These are phyloP conservation scores for Erodium texanum DNA, from an alignment of 441 rosid genomes.

Conservation along the genomic window DNA sequence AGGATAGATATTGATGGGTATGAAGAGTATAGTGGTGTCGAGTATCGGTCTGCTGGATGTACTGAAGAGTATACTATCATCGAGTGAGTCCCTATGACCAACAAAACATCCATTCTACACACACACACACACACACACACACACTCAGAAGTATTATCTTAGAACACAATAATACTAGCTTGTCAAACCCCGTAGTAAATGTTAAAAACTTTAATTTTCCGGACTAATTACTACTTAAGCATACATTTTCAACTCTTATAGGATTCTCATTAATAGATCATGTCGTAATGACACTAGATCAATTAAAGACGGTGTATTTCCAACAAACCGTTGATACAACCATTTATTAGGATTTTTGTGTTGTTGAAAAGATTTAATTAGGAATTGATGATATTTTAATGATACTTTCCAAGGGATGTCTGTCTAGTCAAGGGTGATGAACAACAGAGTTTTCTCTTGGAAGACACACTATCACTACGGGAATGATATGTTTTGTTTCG, in stretches of 20 bases:
- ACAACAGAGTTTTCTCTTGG: no score
- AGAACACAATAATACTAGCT: background rate
- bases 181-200: background rate
- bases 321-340: background rate
- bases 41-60: constrained; percentile 90
- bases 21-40: constrained; percentile 85
- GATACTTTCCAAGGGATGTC: background rate
- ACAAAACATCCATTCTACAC: background rate
- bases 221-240: background rate
- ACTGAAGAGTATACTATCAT: constrained; percentile 64
- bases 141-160: no score
- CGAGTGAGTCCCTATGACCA: constrained; percentile 41
- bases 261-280: background rate
- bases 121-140: background rate
- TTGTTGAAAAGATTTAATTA: no score
- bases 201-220: background rate
- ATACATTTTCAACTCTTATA: background rate
- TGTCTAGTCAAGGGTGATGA: no score
- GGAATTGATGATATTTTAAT: background rate
- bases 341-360: no score
- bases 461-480: no score
- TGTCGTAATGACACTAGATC: background rate
- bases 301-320: background rate
- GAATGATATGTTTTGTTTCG: background rate
- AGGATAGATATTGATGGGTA: constrained; percentile 73